Percentiles rank a stretch among this genome's conserved stretches.
These are phyloP conservation scores for Irpex sp. DNA, from an alignment of 1,284 basidiomycete genomes.

Conservation along the genomic window DNA sequence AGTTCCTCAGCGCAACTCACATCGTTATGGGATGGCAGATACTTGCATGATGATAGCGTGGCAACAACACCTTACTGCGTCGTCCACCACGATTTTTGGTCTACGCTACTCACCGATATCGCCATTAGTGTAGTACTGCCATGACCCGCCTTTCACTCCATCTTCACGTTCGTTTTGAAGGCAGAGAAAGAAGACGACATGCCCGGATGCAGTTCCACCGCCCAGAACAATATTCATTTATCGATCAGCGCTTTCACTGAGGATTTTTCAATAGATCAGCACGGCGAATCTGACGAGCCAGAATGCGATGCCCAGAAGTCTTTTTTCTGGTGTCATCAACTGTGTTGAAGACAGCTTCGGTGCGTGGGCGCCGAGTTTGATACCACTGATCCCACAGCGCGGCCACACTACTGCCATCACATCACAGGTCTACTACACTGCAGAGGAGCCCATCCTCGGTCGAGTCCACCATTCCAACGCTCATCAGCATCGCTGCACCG, in stretches of 20 bases:
- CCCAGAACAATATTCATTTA: neutral
- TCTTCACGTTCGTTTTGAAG: neutral
- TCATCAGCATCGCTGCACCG: neutral
- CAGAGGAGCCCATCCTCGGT: neutral
- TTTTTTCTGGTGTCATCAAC: neutral
- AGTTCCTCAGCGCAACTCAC: neutral
- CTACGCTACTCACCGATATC: neutral
- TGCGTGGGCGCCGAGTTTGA: neutral
- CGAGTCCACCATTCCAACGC: neutral
- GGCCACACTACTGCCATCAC: neutral
- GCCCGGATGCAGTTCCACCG: neutral
- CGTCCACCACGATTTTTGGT: neutral
- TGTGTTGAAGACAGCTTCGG: neutral
- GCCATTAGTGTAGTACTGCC: neutral
- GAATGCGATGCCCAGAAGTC: neutral
- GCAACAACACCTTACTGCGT: neutral
- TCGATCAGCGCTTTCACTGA: neutral
- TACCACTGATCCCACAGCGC: neutral
- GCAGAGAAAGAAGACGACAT: neutral
- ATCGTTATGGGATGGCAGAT: neutral
- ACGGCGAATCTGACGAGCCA: neutral
- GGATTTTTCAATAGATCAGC: neutral
- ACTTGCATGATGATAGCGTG: neutral
- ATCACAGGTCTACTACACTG: neutral
- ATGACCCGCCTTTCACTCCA: neutral